Evolutionary conservation across 2,329 filamentous ascomycete species (phyloP).

Genomic region (Fusarium sacchari): DNA sequence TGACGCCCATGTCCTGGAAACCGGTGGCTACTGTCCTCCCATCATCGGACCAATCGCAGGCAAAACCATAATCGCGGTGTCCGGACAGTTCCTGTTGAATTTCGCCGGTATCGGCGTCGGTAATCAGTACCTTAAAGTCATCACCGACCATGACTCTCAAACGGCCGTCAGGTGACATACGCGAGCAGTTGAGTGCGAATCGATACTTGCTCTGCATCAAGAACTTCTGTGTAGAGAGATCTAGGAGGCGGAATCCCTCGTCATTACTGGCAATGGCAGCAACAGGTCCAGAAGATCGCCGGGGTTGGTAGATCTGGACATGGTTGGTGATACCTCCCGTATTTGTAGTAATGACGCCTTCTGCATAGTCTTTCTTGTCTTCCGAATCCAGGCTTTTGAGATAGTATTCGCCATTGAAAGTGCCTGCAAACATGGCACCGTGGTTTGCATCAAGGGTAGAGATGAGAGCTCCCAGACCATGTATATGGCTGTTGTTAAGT

Average conservation of each 20-base stretch:
- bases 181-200: constrained; percentile 76
- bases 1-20: constrained; percentile 77
- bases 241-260: constrained; percentile 65
- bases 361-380: constrained; percentile 48
- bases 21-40: constrained; percentile 81
- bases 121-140: constrained; percentile 70
- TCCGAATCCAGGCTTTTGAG: constrained; percentile 58
- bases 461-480: constrained; percentile 53
- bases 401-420: constrained; percentile 66
- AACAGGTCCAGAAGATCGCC: constrained; percentile 61
- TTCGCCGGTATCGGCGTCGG: constrained; percentile 73
- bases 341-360: constrained; percentile 60
- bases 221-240: constrained; percentile 68
- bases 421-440: constrained; percentile 68
- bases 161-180: constrained; percentile 75
- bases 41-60: constrained; percentile 83
- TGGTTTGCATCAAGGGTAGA: constrained; percentile 63
- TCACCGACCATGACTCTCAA: constrained; percentile 81
- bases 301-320: constrained; percentile 65
- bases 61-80: constrained; percentile 77
- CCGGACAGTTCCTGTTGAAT: constrained; percentile 67
- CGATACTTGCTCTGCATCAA: constrained; percentile 63
- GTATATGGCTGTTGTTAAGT: constrained; percentile 55
- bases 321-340: constrained; percentile 72
- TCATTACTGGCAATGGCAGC: constrained; percentile 74